A percentile compares a stretch with the other conserved stretches of the same genome.
These are phyloP conservation scores for Aegilops bicornis DNA, from an alignment of 176 grass and related monocot genomes.

Conservation along the genomic window DNA sequence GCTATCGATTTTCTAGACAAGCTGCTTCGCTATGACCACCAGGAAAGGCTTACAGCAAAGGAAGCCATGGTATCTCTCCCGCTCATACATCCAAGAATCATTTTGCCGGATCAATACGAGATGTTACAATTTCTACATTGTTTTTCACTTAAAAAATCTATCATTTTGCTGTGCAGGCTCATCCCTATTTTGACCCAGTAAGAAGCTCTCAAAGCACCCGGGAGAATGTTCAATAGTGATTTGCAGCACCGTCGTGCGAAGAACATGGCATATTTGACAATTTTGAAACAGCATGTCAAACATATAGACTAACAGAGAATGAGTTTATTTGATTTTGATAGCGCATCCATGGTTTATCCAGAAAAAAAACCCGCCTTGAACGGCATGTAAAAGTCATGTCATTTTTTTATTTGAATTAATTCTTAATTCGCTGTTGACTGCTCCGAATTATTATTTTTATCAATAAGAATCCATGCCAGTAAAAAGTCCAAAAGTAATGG, in stretches of 20 bases:
- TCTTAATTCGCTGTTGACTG: not conserved
- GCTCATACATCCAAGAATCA: not conserved
- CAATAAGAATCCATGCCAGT: slow-evolving; percentile 13
- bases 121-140: not conserved
- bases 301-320: slow-evolving; percentile 9
- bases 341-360: not conserved
- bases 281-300: not conserved
- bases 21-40: slow-evolving; percentile 82
- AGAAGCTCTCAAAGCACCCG: slow-evolving; percentile 50
- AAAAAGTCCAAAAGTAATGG: no score
- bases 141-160: not conserved
- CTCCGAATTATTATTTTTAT: not conserved
- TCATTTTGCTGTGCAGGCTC: slow-evolving; percentile 48
- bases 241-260: not conserved
- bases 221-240: slow-evolving; percentile 24
- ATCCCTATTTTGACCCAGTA: slow-evolving; percentile 74
- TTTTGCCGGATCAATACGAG: not conserved
- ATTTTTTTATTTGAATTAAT: not conserved
- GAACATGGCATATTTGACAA: not conserved
- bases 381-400: slow-evolving; percentile 6
- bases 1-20: slow-evolving; percentile 88
- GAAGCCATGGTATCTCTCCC: slow-evolving; percentile 66
- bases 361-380: not conserved
- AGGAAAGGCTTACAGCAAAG: slow-evolving; percentile 92
- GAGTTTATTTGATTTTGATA: not conserved